Evolutionary conservation across 176 grass and related monocot species (phyloP), one percentile per base, ranked within the genome.

Genomic region (bread wheat (Triticum aestivum)): DNA sequence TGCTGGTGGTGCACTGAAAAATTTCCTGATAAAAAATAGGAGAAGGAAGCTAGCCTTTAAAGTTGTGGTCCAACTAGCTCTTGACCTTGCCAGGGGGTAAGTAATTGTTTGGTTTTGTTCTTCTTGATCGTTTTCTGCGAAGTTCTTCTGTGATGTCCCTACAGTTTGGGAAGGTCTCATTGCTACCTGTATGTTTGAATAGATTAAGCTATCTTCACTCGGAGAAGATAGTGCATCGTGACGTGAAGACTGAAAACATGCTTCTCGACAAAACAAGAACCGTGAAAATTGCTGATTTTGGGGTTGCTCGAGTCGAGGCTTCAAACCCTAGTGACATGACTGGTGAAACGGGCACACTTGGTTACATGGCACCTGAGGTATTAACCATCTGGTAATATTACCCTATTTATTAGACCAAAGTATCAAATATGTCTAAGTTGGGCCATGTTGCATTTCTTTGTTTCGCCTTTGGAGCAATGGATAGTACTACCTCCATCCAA

Each of bases 301-400:
- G 97, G 70, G 97, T 99, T 89, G 97, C 97, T 87, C 90, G 97
- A 82, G 87, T 99, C 78, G 97, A 99, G 83, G 97, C 97, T 87
- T 92, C 90, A 92, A 99, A 99, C 91, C 97, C 97, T 85, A 85
- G 93, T 85, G 97, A 99, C 56, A 99, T 99, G 97, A 99, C 97
- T 0, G 97, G 97, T 27, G 97, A 99, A 94, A 99, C 97, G 11
- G 97, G 97, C 87, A 99, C 97, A 42, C 94, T 99, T 74, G 97
- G 97, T 90, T 99, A 99, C 83, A 99, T 99, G 97, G 97, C 94
- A 85, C 97, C 97, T 62, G 97, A 99, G 97, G 97, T 99, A 97
- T 80, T 41, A 52, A 81, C 29, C 17, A 84, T 66, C 6, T 61
- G 18, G 21, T 44, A 17, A 78, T 21, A 23, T 79, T 61, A 30